phyloP scores from a whole-genome alignment of 2,329 filamentous ascomycete genomes.

The Verticillium nubilum region DNA sequence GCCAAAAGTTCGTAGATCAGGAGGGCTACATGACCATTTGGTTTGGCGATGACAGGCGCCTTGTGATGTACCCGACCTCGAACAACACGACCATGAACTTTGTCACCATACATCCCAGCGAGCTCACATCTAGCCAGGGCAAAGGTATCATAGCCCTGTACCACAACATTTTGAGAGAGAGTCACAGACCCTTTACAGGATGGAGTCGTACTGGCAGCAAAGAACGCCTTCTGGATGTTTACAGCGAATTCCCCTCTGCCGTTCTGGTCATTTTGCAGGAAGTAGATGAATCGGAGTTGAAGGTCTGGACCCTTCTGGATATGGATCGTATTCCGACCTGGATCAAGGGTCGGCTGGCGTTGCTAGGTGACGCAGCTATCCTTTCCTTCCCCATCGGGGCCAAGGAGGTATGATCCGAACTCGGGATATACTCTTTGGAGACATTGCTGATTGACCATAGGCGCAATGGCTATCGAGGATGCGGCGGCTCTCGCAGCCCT shows the following conservation, averaged over 20 bases:
- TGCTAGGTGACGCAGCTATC: slow-evolving; percentile 66
- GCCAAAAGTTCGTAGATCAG: slow-evolving; percentile 22
- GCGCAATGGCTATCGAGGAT: slow-evolving; percentile 65
- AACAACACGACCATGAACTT: slow-evolving; percentile 41
- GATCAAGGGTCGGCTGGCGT: slow-evolving; percentile 44
- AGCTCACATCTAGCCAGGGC: background rate
- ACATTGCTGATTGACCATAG: slow-evolving; percentile 18
- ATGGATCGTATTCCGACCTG: slow-evolving; percentile 54
- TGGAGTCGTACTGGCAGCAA: slow-evolving; percentile 33
- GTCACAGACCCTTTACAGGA: slow-evolving; percentile 13
- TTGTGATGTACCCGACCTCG: slow-evolving; percentile 42
- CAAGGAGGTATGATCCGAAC: background rate
- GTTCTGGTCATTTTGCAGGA: slow-evolving; percentile 34
- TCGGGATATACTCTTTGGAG: background rate
- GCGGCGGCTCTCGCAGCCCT: slow-evolving; percentile 53
- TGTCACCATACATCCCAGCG: slow-evolving; percentile 43
- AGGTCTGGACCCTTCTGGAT: slow-evolving; percentile 56
- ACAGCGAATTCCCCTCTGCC: slow-evolving; percentile 34
- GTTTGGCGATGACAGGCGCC: slow-evolving; percentile 32
- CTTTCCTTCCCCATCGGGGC: slow-evolving; percentile 54
- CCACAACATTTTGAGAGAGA: background rate
- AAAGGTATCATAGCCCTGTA: too few species aligned
- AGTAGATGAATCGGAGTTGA: slow-evolving; percentile 22
- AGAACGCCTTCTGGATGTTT: slow-evolving; percentile 30
- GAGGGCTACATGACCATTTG: slow-evolving; percentile 29